phyloP scores from a whole-genome alignment of 2,329 filamentous ascomycete species.

The Alternaria sp. region DNA sequence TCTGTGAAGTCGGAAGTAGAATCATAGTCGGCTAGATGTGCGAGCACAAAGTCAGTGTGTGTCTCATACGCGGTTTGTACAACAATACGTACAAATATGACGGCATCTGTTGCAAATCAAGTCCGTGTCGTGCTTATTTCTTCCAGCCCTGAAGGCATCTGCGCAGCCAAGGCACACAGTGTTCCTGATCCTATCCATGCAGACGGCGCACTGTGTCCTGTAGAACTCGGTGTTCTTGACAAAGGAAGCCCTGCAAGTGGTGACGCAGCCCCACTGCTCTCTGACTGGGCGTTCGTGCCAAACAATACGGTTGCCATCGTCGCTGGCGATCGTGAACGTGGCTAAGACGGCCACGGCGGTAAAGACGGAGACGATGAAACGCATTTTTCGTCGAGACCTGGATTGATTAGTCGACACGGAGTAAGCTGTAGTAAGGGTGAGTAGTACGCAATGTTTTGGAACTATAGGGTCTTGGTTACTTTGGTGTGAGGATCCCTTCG shows the following conservation, averaged over 20 bases:
- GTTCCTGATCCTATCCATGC: conserved; percentile 2
- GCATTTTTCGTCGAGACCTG: not conserved
- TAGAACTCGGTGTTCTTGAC: not conserved
- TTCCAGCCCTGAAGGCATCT: not conserved
- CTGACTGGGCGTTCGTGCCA: conserved; percentile 6
- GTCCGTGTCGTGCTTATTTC: not conserved
- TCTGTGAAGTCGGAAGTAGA: not conserved
- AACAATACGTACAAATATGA: not conserved
- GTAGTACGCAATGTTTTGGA: not conserved
- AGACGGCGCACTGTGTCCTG: conserved; percentile 3
- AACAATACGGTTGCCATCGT: not conserved
- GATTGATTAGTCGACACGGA: not conserved
- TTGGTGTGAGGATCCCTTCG: not conserved
- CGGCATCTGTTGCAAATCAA: not conserved
- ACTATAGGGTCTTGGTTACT: not conserved
- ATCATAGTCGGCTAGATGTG: not conserved
- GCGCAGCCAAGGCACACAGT: not conserved
- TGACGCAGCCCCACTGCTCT: conserved; percentile 1
- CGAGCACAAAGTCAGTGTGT: not conserved
- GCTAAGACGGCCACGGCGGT: not conserved
- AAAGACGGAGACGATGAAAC: not conserved
- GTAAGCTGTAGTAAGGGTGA: not conserved
- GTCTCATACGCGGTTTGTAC: not conserved
- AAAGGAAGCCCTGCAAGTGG: not conserved
- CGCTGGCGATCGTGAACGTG: not conserved